phyloP scores from a whole-genome alignment of 2,329 filamentous ascomycete species.

The Cryphonectria radicalis region DNA sequence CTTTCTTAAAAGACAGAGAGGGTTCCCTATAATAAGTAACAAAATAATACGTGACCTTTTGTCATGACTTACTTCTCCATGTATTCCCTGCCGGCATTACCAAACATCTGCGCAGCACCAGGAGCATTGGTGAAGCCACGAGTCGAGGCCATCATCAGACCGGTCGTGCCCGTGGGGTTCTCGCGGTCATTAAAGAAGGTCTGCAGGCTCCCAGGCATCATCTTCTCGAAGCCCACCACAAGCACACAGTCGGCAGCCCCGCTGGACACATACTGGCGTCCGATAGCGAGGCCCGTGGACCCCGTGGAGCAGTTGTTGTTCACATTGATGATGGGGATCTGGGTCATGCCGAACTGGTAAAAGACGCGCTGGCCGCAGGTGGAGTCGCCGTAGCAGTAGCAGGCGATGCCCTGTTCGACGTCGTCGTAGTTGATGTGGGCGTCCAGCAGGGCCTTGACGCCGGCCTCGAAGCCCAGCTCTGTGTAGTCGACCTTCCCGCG shows the following conservation, averaged over 20 bases:
- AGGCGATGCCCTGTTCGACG: slow-evolving; percentile 92
- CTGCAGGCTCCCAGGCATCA: slow-evolving; percentile 89
- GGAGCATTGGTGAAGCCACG: slow-evolving; percentile 81
- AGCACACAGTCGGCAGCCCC: slow-evolving; percentile 87
- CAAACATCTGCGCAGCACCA: slow-evolving; percentile 90
- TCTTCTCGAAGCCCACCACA: slow-evolving; percentile 97
- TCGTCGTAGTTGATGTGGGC: slow-evolving; percentile 96
- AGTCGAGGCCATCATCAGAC: slow-evolving; percentile 81
- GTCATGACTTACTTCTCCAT: slow-evolving; percentile 75
- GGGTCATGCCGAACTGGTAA: slow-evolving; percentile 98
- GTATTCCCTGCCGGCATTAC: slow-evolving; percentile 91
- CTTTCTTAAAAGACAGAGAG: no score
- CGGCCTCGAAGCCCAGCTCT: slow-evolving; percentile 90
- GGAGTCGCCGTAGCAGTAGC: slow-evolving; percentile 96
- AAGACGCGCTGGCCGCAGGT: slow-evolving; percentile 96
- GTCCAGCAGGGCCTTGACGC: slow-evolving; percentile 82
- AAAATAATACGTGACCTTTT: no score
- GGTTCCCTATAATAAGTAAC: no score
- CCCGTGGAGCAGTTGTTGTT: slow-evolving; percentile 99
- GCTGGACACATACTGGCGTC: slow-evolving; percentile 74
- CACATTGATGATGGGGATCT: slow-evolving; percentile 95
- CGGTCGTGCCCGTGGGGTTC: slow-evolving; percentile 75
- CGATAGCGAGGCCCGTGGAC: slow-evolving; percentile 88
- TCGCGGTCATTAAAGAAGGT: slow-evolving; percentile 83
- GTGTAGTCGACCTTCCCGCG: slow-evolving; percentile 93